Percentiles rank a stretch among this genome's conserved stretches.
phyloP scores from a whole-genome alignment of 2,329 filamentous ascomycete species.

The Colletotrichum plurivorum region DNA sequence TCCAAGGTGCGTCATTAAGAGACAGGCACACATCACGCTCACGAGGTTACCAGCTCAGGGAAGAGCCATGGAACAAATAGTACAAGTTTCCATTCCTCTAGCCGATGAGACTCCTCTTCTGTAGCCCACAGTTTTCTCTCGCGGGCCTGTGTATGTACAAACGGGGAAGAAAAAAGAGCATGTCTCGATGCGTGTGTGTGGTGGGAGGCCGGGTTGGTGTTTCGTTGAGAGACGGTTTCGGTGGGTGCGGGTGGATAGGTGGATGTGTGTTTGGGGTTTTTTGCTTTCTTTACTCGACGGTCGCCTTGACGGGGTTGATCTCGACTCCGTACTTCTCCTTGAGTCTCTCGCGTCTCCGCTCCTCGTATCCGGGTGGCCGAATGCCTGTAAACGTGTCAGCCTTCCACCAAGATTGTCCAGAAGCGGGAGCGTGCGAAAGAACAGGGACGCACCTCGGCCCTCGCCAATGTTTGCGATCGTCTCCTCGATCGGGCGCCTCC shows the following conservation, averaged over 20 bases:
- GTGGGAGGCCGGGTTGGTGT: conserved; percentile 4
- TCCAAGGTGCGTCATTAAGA: conserved; percentile 30
- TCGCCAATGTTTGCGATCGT: conserved; percentile 87
- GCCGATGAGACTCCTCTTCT: conserved; percentile 41
- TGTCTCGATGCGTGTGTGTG: conserved; percentile 24
- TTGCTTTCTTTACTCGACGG: conserved; percentile 54
- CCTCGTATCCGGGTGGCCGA: conserved; percentile 84
- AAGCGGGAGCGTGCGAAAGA: neutral
- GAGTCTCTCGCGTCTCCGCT: conserved; percentile 84
- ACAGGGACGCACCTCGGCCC: conserved; percentile 78
- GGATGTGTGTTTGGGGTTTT: neutral
- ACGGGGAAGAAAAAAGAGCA: conserved; percentile 37
- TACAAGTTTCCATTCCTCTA: conserved; percentile 51
- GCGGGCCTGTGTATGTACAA: conserved; percentile 42
- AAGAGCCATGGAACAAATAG: conserved; percentile 40
- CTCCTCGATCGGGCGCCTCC: conserved; percentile 82
- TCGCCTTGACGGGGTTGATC: conserved; percentile 75
- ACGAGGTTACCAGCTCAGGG: conserved; percentile 23
- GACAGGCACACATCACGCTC: conserved; percentile 39
- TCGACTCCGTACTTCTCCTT: conserved; percentile 92
- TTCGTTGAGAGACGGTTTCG: conserved; percentile 3
- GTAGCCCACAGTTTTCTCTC: conserved; percentile 30
- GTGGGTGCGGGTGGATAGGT: neutral
- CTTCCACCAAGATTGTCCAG: neutral
- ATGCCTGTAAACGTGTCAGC: conserved; percentile 71